phyloP scores from a whole-genome alignment of 257 asterid species.

The Primulina eburnea region DNA sequence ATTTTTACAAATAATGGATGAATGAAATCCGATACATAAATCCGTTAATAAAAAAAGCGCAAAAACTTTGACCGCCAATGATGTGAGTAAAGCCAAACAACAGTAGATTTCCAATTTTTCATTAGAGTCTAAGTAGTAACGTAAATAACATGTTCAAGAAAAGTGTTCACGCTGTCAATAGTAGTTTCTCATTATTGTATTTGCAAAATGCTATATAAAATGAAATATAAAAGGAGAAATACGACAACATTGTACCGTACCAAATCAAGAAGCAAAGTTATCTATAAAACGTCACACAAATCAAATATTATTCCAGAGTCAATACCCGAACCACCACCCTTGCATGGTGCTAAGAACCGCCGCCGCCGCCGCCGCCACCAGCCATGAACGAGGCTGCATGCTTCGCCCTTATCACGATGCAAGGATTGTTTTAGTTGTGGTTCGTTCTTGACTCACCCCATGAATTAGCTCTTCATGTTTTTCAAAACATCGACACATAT shows the following conservation, averaged over 20 bases:
- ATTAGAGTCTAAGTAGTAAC: too few species aligned
- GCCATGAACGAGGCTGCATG: slow-evolving; percentile 2
- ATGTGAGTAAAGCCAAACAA: too few species aligned
- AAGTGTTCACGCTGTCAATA: too few species aligned
- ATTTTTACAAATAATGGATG: too few species aligned
- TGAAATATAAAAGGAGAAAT: background rate
- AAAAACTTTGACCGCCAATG: too few species aligned
- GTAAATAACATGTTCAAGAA: too few species aligned
- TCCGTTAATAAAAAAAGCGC: too few species aligned
- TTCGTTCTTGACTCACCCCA: slow-evolving; percentile 96
- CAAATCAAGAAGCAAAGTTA: background rate
- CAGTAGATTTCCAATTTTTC: too few species aligned
- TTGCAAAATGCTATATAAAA: background rate
- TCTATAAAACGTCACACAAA: too few species aligned
- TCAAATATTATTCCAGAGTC: slow-evolving; percentile 45
- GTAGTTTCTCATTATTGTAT: too few species aligned
- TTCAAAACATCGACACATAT: background rate
- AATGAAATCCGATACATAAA: too few species aligned
- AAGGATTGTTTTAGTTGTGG: slow-evolving; percentile 48
- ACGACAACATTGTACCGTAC: background rate
- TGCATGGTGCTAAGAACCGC: slow-evolving; percentile 34
- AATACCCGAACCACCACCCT: slow-evolving; percentile 97
- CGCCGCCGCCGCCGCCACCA: background rate
- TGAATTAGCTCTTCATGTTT: background rate
- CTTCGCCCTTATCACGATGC: slow-evolving; percentile 35